These are phyloP conservation scores for Xylaria nigripes DNA, from an alignment of 495 filamentous ascomycete genomes.

Conservation along the genomic window DNA sequence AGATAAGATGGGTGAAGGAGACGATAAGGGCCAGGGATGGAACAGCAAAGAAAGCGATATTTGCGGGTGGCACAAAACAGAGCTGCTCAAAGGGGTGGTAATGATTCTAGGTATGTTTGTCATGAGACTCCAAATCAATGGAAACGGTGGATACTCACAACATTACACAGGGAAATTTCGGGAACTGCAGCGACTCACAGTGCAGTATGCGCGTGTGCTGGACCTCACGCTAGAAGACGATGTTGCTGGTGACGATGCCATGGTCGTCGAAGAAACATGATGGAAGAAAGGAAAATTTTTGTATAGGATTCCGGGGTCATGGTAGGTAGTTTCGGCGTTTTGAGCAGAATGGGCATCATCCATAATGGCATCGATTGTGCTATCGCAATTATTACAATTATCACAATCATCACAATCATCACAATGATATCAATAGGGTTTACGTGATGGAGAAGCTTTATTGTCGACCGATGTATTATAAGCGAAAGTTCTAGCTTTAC, in stretches of 20 bases:
- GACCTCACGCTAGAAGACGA: conserved; percentile 54
- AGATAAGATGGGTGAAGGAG: conserved; percentile 42
- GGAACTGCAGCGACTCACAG: conserved; percentile 80
- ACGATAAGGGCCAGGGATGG: conserved; percentile 43
- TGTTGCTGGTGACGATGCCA: conserved; percentile 20
- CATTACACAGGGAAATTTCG: conserved; percentile 73
- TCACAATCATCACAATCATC: too few relatives aligned
- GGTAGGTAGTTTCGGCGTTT: neutral
- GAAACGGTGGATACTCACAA: conserved; percentile 24
- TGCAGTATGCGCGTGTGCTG: conserved; percentile 76
- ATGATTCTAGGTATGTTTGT: conserved; percentile 74
- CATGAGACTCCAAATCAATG: neutral
- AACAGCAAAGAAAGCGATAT: conserved; percentile 56
- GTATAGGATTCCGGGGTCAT: neutral
- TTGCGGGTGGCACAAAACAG: conserved; percentile 82
- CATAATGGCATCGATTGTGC: neutral
- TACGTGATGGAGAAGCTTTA: neutral
- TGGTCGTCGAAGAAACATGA: conserved; percentile 21
- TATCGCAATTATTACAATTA: too few relatives aligned
- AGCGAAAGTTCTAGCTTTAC: neutral
- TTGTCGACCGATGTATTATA: conserved; percentile 7
- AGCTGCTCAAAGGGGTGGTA: conserved; percentile 80
- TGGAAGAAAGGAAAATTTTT: neutral
- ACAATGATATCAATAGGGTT: neutral
- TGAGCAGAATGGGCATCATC: neutral